Evolutionary conservation across 2,329 filamentous ascomycete genomes (phyloP).

Genomic region (Ascosphaera aggregata): DNA sequence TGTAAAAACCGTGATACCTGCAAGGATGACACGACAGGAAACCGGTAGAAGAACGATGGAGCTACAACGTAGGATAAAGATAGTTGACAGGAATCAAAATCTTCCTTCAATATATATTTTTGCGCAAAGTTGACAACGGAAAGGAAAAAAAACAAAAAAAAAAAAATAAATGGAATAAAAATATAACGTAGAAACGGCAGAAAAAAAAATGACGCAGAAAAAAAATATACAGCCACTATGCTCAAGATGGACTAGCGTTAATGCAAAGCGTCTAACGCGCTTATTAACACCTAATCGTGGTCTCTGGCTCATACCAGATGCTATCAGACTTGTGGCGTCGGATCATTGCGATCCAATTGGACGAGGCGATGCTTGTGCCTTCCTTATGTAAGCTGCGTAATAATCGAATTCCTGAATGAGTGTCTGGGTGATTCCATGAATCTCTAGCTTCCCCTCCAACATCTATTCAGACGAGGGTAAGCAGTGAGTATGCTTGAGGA

Average conservation of each 20-base stretch:
- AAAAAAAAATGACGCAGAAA: slow-evolving; percentile 7
- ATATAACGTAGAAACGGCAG: slow-evolving; percentile 4
- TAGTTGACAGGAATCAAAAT: slow-evolving; percentile 2
- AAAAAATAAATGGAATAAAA: slow-evolving; percentile 8
- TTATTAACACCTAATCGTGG: neutral
- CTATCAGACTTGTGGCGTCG: no score
- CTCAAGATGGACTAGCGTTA: neutral
- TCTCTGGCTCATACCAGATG: no score
- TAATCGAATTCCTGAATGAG: no score
- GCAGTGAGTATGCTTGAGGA: no score
- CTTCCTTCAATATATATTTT: neutral
- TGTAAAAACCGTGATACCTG: slow-evolving; percentile 5
- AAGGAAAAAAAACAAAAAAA: slow-evolving; percentile 5
- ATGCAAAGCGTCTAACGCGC: neutral
- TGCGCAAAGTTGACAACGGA: slow-evolving; percentile 3
- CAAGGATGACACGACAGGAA: neutral
- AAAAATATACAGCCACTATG: slow-evolving; percentile 5
- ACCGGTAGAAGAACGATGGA: slow-evolving; percentile 1
- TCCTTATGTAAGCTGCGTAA: no score
- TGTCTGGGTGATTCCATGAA: no score
- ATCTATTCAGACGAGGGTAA: no score
- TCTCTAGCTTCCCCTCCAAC: no score
- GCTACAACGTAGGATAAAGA: slow-evolving; percentile 1
- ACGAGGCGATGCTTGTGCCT: no score
- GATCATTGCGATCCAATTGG: no score